phyloP scores from a whole-genome alignment of 768 basidiomycete species.

The Naematelia aurantialba region DNA sequence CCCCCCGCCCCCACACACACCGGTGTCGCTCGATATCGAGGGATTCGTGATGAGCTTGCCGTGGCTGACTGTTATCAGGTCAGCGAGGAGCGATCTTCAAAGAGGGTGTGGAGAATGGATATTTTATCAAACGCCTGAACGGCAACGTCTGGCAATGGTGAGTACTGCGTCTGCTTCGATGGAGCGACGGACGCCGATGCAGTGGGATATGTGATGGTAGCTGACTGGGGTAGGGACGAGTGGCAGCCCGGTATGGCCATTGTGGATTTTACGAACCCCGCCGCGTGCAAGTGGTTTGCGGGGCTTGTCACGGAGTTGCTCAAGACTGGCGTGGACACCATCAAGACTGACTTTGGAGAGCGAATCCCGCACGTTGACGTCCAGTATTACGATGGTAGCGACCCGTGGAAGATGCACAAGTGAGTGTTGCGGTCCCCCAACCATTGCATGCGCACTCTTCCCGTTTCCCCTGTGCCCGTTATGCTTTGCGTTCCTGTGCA shows the following conservation, averaged over 20 bases:
- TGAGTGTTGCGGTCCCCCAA: no score
- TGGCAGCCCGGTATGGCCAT: conserved; percentile 60
- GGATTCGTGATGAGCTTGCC: background rate
- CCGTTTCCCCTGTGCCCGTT: background rate
- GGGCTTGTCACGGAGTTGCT: conserved; percentile 56
- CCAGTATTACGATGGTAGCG: conserved; percentile 64
- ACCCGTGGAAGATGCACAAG: conserved; percentile 69
- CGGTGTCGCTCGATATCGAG: no score
- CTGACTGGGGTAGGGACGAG: conserved; percentile 55
- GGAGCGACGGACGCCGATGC: background rate
- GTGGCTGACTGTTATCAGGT: background rate
- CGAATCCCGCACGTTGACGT: conserved; percentile 67
- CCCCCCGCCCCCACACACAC: conserved; percentile 48
- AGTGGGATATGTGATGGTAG: background rate
- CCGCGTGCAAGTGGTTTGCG: conserved; percentile 59
- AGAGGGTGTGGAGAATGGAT: conserved; percentile 65
- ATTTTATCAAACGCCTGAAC: conserved; percentile 66
- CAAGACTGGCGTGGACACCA: conserved; percentile 53
- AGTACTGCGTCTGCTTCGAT: no score
- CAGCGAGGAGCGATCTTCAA: conserved; percentile 58
- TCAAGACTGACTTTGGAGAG: conserved; percentile 68
- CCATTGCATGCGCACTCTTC: no score
- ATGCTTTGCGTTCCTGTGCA: no score
- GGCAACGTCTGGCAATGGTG: conserved; percentile 54
- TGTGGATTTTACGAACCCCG: conserved; percentile 65